Base-by-base conservation (phyloP, 208 protist species). In the Acanthamoeba healyi region DNA sequence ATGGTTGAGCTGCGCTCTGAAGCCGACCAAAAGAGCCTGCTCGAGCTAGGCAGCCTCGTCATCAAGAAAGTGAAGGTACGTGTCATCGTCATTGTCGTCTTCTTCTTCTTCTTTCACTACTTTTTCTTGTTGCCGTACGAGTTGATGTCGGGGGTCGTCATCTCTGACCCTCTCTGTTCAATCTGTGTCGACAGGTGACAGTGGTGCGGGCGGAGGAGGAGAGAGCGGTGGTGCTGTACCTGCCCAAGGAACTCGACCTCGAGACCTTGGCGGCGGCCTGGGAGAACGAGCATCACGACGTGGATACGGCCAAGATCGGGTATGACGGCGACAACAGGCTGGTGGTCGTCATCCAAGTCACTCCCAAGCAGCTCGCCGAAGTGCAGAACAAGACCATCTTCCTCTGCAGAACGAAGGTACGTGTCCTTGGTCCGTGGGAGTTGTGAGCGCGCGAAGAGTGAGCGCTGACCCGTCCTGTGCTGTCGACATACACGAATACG, bases 261-360 rank as follows among this genome's bases (percentile, higher is more conserved):
- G 61, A 70, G 0, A 24, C n/a, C 14, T 14, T 70, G 9, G 61
- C 1, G 9, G 29, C 61, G 29, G 61, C 61, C 9, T 70, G 61
- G 61, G 9, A 24, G 9, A 70, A 51, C 46, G 46, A 51, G 46
- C 46, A 51, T 15, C 46, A 51, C 46, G 46, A 51, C 46, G 10
- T 70, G 24, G 61, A 10, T 22, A 7, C 0, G 29, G n/a, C 0
- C 29, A 36, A 36, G 61, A 70, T 70, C 5, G 29, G 61, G 15
- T 34, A 70, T 22, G 61, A 70, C 61, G 61, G 61, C 22, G 61
- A 22, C n/a, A 70, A 70, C 61, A 70, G n/a, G 61, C 1, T 14
- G 61, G 61, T 70, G n/a, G 61, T 70, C 29, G n/a, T 70, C 61
- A 70, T 70, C 61, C 24, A 34, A 10, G 29, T 70, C n/a, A 70